phyloP scores from a whole-genome alignment of 306 rosid species.

The Morella rubra region DNA sequence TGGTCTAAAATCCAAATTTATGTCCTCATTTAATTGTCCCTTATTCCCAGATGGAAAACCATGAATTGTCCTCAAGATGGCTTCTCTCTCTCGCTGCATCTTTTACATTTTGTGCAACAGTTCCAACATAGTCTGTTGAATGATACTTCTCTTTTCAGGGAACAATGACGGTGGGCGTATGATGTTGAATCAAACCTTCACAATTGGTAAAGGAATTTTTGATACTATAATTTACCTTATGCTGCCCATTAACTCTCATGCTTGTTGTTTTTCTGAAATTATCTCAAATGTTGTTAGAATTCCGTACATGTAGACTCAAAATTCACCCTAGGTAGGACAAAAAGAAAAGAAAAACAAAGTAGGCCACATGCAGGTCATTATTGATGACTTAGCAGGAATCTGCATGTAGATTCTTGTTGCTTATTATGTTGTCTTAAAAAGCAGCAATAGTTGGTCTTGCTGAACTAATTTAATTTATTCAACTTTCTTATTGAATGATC shows the following conservation, averaged over 20 bases:
- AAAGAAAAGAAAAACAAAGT: not conserved
- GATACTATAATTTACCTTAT: not conserved
- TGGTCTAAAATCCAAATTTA: constrained; percentile 3
- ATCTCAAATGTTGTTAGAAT: not conserved
- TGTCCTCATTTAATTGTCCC: not conserved
- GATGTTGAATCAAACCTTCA: constrained; percentile 88
- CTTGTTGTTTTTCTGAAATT: not conserved
- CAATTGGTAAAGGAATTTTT: constrained; percentile 65
- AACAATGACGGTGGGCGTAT: constrained; percentile 79
- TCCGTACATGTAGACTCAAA: not conserved
- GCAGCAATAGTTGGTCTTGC: not conserved
- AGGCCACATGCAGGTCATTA: not conserved
- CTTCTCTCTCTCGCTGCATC: not conserved
- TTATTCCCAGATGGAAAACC: not conserved
- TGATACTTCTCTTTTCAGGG: constrained; percentile 51
- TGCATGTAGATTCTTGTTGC: not conserved
- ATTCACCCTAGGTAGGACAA: not conserved
- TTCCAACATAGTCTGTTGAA: constrained; percentile 23
- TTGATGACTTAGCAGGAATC: not conserved
- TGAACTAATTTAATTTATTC: not conserved
- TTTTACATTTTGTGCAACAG: constrained; percentile 15
- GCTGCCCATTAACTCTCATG: constrained; percentile 14
- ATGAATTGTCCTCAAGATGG: not conserved
- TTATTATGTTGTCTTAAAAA: not conserved
- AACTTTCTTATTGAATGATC: not conserved